Percentiles rank a stretch among this genome's conserved stretches.
These are phyloP conservation scores for Phytophthora sp. DNA, from an alignment of 352 stramenopile genomes.

Conservation along the genomic window DNA sequence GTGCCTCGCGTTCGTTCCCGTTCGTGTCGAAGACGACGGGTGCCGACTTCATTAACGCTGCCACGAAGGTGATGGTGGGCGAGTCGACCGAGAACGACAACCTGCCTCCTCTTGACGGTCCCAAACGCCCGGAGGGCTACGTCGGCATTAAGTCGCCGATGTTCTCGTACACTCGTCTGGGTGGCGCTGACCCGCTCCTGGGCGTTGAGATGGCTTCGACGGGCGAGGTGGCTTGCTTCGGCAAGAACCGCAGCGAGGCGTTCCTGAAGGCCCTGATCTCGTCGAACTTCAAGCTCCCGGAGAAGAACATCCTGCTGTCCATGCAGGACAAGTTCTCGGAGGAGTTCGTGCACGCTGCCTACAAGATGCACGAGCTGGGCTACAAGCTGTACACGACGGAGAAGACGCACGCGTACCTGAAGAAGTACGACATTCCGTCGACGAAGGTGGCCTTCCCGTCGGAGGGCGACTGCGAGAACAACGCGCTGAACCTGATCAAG, in stretches of 20 bases:
- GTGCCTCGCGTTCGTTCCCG: constrained; percentile 98
- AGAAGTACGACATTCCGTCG: constrained; percentile 88
- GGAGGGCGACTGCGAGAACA: constrained; percentile 67
- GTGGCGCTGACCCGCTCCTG: constrained; percentile 93
- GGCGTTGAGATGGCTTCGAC: constrained; percentile 99
- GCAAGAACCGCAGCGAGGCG: constrained; percentile 95
- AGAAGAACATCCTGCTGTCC: constrained; percentile 91
- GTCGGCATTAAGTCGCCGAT: constrained; percentile 91
- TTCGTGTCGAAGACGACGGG: constrained; percentile 99
- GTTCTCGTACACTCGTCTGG: constrained; percentile 98
- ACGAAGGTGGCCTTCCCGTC: constrained; percentile 86
- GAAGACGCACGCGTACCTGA: constrained; percentile 90
- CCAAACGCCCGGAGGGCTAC: constrained; percentile 96
- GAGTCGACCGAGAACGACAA: constrained; percentile 92
- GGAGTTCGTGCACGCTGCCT: constrained; percentile 95
- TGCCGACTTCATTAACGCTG: constrained; percentile 98
- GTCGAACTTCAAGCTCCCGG: constrained; percentile 83
- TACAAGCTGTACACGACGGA: constrained; percentile 96
- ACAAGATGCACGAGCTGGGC: constrained; percentile 95
- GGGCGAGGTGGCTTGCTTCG: constrained; percentile 98
- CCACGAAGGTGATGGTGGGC: constrained; percentile 96
- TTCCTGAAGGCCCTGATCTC: constrained; percentile 94
- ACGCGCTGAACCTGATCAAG: constrained; percentile 93
- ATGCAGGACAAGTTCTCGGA: constrained; percentile 95
- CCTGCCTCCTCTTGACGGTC: constrained; percentile 95